These are phyloP conservation scores for Globisporangium yorkense DNA, from an alignment of 352 stramenopile species.

Conservation along the genomic window DNA sequence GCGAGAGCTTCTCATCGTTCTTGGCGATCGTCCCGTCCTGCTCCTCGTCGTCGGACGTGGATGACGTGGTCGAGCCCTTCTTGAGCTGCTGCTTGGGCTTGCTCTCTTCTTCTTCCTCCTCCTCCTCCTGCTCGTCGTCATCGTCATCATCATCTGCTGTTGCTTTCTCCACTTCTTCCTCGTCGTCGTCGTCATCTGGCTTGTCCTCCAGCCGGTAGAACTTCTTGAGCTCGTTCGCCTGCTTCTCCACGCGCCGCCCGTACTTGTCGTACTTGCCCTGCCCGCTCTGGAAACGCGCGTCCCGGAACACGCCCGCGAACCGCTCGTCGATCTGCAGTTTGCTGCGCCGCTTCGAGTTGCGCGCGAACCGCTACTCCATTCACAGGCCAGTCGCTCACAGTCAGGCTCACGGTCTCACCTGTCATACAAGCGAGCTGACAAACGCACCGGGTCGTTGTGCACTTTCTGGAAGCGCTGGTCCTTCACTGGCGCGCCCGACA, in stretches of 20 bases:
- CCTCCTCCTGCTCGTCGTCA: constrained; percentile 16
- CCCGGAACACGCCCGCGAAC: constrained; percentile 64
- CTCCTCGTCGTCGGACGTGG: constrained; percentile 20
- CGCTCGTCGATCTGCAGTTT: constrained; percentile 81
- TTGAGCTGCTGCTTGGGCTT: constrained; percentile 1
- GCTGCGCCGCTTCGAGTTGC: constrained; percentile 72
- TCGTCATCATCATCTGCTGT: constrained; percentile 23
- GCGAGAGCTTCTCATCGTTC: constrained; percentile 60
- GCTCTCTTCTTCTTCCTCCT: not conserved
- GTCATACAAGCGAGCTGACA: not conserved
- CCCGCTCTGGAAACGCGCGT: constrained; percentile 75
- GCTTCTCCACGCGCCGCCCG: constrained; percentile 72
- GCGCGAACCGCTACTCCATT: constrained; percentile 52
- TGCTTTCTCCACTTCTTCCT: constrained; percentile 22
- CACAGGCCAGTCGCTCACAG: not conserved
- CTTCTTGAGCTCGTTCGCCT: constrained; percentile 71
- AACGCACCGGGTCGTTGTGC: constrained; percentile 72
- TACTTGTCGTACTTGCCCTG: constrained; percentile 88
- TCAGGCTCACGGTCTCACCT: not conserved
- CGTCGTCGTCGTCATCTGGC: constrained; percentile 17
- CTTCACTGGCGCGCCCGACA: constrained; percentile 24
- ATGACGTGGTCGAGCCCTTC: constrained; percentile 10
- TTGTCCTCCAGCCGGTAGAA: constrained; percentile 76
- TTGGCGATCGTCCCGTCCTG: constrained; percentile 24
- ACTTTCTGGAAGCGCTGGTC: constrained; percentile 84